Conservation (phyloP, 1,284 basidiomycete species). For the Trichosporon coremiiforme region DNA sequence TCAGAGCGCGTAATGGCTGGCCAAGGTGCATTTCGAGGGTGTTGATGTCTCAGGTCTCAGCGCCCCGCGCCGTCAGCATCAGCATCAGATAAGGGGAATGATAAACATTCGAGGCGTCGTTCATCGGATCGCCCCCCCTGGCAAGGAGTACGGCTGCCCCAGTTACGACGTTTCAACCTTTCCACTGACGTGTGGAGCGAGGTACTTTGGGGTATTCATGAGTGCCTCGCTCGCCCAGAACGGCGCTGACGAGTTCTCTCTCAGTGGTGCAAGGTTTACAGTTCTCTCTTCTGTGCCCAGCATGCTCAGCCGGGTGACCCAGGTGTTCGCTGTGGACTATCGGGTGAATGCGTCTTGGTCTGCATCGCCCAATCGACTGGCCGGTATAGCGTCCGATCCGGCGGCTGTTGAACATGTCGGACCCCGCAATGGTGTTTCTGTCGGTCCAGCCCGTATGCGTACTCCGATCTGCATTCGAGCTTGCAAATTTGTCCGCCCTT, state of each 20-base stretch:
- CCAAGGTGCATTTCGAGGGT: conserved; percentile 2
- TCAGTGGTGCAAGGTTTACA: background rate
- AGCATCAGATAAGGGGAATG: background rate
- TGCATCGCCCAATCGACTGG: background rate
- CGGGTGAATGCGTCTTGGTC: background rate
- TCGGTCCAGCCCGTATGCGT: background rate
- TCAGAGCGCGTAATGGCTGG: background rate
- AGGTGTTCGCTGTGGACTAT: background rate
- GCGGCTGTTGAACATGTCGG: background rate
- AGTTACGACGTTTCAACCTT: conserved; percentile 5
- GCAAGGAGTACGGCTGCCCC: background rate
- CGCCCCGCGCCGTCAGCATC: background rate
- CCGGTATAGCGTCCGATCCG: background rate
- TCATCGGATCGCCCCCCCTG: background rate
- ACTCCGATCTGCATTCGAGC: background rate
- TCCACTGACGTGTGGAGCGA: background rate
- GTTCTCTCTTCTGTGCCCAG: background rate
- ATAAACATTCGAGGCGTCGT: background rate
- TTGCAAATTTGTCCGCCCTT: background rate
- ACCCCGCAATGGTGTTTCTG: too few species aligned
- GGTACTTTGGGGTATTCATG: conserved; percentile 1
- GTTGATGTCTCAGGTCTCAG: background rate
- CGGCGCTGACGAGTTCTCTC: background rate
- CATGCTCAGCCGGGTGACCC: background rate
- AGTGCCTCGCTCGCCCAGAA: conserved; percentile 6